Base-by-base conservation (phyloP, 768 basidiomycete genomes). In the Clathrus columnatus region DNA sequence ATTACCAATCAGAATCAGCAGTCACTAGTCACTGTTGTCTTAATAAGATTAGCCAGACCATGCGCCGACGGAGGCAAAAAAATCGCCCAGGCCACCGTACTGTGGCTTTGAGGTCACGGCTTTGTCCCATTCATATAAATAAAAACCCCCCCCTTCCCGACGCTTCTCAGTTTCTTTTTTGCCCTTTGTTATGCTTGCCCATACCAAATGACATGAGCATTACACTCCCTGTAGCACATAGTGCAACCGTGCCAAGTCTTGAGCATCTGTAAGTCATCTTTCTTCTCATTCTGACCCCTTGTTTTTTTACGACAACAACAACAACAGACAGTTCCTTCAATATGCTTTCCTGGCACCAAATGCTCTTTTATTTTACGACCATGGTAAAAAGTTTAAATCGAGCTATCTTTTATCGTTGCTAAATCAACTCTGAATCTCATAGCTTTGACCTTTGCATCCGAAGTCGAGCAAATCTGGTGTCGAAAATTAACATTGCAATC, bases 401-500 rank as follows among this genome's bases (percentile, higher is more conserved):
- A 14, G n/a, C 2, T 11, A 5, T 11, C 2, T 36, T 4, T 11
- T 36, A 14, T 36, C 4, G 2, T 36, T 36, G 10, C 36, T 36
- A n/a, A n/a, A 36, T 36, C 2, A 36, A 32, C 14, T 6, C 6
- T 32, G 30, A 7, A 20, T 29, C 26, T 18, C 30, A 36, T 6
- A 51, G 50, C 2, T 21, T 20, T 51, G 10, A 51, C 50, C 8
- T 51, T 51, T 5, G 24, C 50, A 21, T 41, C 16, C 7, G 50
- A 51, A 32, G 28, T 51, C 20, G 29, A 51, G 42, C 50, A 27
- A 21, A 41, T 51, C 26, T 51, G 50, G 50, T 21, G 42, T 21
- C 27, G 30, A 51, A 51, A 32, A 20, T 17, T 51, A 16, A 51
- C 50, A 7, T 8, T 51, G 7, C 17, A 26, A 8, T 36, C 50